phyloP scores from a whole-genome alignment of 2,329 filamentous ascomycete genomes.

The Cercospora brassicicola region DNA sequence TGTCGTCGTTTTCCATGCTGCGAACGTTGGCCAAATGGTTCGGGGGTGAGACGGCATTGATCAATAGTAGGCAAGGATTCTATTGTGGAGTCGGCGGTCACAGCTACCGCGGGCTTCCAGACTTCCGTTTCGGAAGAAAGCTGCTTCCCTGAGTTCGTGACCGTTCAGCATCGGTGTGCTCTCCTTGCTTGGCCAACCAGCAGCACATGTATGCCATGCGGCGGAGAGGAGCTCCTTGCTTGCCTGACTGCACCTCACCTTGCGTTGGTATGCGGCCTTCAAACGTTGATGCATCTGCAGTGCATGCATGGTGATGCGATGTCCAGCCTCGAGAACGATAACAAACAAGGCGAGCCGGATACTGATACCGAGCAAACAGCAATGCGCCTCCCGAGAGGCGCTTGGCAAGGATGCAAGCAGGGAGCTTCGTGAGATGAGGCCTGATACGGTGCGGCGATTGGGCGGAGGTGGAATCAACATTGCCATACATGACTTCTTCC shows the following conservation, averaged over 20 bases:
- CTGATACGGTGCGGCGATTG: background rate
- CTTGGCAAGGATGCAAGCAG: slow-evolving; percentile 1
- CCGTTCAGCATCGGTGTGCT: background rate
- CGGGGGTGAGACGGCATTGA: background rate
- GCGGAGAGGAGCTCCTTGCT: slow-evolving; percentile 2
- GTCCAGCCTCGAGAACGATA: background rate
- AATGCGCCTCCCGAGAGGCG: background rate
- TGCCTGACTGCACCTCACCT: background rate
- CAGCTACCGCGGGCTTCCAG: slow-evolving; percentile 1
- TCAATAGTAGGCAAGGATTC: background rate
- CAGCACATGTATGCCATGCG: background rate
- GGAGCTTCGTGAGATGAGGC: background rate
- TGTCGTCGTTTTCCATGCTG: background rate
- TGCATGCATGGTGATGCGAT: background rate
- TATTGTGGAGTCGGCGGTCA: background rate
- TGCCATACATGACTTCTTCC: background rate
- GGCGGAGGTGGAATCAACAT: background rate
- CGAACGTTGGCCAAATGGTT: background rate
- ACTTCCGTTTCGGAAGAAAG: background rate
- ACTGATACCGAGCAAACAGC: background rate
- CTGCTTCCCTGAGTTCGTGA: background rate
- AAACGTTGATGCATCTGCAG: background rate
- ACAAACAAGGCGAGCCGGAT: slow-evolving; percentile 1
- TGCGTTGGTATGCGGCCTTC: background rate
- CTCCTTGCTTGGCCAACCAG: slow-evolving; percentile 15